Base-by-base conservation (phyloP, 2,329 filamentous ascomycete genomes). In the Davidsoniella australis region DNA sequence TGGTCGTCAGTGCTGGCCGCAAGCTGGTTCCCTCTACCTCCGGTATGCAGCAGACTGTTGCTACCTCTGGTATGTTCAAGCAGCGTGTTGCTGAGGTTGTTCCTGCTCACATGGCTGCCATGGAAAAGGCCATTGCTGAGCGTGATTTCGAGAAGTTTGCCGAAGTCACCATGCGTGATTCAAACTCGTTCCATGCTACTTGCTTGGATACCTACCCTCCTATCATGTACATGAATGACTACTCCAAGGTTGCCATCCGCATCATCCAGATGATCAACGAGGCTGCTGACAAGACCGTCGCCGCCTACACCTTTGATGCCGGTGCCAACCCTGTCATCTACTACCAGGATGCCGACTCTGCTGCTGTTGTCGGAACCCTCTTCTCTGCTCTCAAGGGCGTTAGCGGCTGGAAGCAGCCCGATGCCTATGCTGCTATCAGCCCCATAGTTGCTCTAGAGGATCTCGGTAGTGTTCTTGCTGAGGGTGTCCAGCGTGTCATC, bases 141-240 rank as follows among this genome's bases (percentile, higher is more conserved):
- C 76, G 76, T 58, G 84, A 98, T 66, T 98, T 98, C 66, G 76
- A 79, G 58, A 70, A 74, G 17, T 98, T 98, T 61, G 91, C 82
- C 20, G 79, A 85, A 62, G 75, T 95, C 54, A 94, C 91, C 14
- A 98, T 95, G 88, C 82, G 80, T 63, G 91, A 98, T 63, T 93
- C 84, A 61, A 98, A 98, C 69, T 85, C 80, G 53, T 98, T 98
- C 78, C 91, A 98, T 65, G 85, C 91, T 37, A 86, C 82, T 51
- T 96, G 91, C 63, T 71, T 93, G 58, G 91, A 98, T 63, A 96
- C 91, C 1, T 87, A 86, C 67, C 91, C 93, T 41, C 91, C 93
- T 16, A 98, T 98, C 62, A 95, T 94, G 67, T 98, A 98, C 71
- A 80, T 98, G 73, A 98, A 95, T 66, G 91, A 98, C 62, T 80